Evolutionary conservation across 257 asterid genomes (phyloP), one percentile per base, ranked within the genome.

Genomic region (Plectranthus barbatus): DNA sequence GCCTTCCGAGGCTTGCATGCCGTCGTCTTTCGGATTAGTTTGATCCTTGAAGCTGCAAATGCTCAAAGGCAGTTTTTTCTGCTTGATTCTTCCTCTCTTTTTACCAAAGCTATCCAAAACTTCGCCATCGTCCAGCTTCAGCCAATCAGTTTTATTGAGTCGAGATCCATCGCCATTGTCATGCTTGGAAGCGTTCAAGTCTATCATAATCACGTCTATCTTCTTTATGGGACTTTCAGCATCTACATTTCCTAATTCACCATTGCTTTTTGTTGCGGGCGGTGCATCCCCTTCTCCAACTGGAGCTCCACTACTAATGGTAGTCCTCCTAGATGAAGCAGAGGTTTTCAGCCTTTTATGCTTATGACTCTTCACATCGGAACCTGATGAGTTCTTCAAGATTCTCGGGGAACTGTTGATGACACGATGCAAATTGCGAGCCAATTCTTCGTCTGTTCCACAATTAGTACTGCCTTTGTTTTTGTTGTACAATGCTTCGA

Each of bases 51-150:
- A 79, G 79, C 78, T 85, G 77, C 95, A 85, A 70, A 88, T 81
- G 78, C 98, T 86, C 74, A 88, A 73, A 2, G 98, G 96, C 78
- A 91, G 59, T 55, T 83, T 88, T 69, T 88, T 88, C 84, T 86
- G 98, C 81, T 91, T 91, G 10, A 79, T 58, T 71, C 74, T 77
- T 62, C 85, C 90, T 73, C 77, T 84, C 82, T 86, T 91, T 69
- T 57, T 78, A 52, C 86, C 84, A 74, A 62, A 60, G 76, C 81
- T 79, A 64, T 88, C 84, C 72, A 66, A 45, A 9, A 60, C 54
- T 61, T 77, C 83, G 62, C 82, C 72, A 29, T 72, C 78, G 36
- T 67, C 87, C 79, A 66, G 33, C 51, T 79, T 83, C 54, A 57
- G 56, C 50, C 46, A 50, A 74, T 80, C 76, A 17, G 33, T 47